Percentiles rank a stretch among this genome's conserved stretches.
Evolutionary conservation across 1,284 basidiomycete genomes (phyloP).

Genomic region (Moesziomyces antarcticus): DNA sequence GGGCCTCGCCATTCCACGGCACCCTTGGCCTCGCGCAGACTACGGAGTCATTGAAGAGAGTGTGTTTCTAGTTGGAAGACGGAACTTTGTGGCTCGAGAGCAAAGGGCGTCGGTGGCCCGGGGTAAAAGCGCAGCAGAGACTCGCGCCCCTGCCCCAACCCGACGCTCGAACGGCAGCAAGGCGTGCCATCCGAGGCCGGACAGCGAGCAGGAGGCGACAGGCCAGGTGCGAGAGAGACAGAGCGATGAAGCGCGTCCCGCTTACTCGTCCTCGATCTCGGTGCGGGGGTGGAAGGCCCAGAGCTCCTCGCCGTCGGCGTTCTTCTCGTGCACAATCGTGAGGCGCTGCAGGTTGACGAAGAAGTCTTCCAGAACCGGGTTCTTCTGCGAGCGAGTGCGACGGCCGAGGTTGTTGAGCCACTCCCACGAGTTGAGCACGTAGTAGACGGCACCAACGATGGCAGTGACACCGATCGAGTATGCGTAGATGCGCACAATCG

Average conservation of each 20-base stretch:
- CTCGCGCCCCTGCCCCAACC: constrained; percentile 5
- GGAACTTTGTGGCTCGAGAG: constrained; percentile 15
- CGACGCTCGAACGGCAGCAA: not conserved
- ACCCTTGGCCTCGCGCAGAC: not conserved
- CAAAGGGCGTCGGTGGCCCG: constrained; percentile 8
- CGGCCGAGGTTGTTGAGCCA: constrained; percentile 72
- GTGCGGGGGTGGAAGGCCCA: constrained; percentile 66
- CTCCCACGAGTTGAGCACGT: constrained; percentile 69
- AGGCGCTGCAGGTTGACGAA: constrained; percentile 71
- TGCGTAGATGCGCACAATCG: constrained; percentile 72
- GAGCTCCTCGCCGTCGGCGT: constrained; percentile 60
- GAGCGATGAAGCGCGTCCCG: not conserved
- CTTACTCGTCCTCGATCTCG: constrained; percentile 67
- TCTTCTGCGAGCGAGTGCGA: constrained; percentile 70
- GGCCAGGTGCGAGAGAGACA: not conserved
- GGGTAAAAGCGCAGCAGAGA: constrained; percentile 10
- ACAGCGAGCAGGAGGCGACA: not conserved
- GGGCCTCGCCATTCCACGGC: not conserved
- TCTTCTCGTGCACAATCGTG: constrained; percentile 71
- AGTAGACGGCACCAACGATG: constrained; percentile 70
- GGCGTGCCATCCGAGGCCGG: constrained; percentile 7
- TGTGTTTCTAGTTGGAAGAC: constrained; percentile 45
- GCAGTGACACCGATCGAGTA: constrained; percentile 72
- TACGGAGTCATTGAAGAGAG: constrained; percentile 24
- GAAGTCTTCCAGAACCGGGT: constrained; percentile 72